A percentile compares a stretch with the other conserved stretches of the same genome.
phyloP scores from a whole-genome alignment of 805 yeast species.

The Kodamaea lidongshanica region DNA sequence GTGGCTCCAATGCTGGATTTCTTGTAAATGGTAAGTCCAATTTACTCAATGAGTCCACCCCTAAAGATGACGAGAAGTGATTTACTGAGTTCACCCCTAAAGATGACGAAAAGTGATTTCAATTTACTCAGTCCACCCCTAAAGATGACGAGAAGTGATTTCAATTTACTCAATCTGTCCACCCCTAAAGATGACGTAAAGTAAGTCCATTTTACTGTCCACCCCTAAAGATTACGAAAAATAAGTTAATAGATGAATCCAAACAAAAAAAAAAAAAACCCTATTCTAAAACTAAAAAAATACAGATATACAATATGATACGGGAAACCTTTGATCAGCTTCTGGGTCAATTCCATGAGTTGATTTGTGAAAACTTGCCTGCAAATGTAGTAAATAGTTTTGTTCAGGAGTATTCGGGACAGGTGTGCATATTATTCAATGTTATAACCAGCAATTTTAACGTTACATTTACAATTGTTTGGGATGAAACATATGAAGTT shows the following conservation, averaged over 20 bases:
- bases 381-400: conserved; percentile 8
- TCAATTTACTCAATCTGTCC: conserved; percentile 1
- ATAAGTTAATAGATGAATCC: neutral
- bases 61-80: conserved; percentile 14
- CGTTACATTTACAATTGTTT: conserved; percentile 25
- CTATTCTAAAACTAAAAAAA: conserved; percentile 4
- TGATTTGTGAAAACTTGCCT: conserved; percentile 3
- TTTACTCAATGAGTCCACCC: conserved; percentile 48
- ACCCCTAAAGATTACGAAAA: neutral
- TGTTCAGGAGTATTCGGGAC: conserved; percentile 3
- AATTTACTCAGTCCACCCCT: neutral
- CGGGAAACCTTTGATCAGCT: conserved; percentile 13
- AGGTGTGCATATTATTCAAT: conserved; percentile 8
- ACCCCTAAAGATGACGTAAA: neutral
- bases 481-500: conserved; percentile 22
- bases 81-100: neutral
- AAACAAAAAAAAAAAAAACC: conserved; percentile 1
- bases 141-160: neutral
- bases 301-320: conserved; percentile 10
- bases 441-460: no score
- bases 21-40: conserved; percentile 46
- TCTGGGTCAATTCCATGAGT: conserved; percentile 7
- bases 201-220: neutral
- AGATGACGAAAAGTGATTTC: neutral
- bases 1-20: conserved; percentile 41